Percentiles rank a stretch among this genome's conserved stretches.
phyloP scores from a whole-genome alignment of 139 green algal species.

The Chlorella ohadii region DNA sequence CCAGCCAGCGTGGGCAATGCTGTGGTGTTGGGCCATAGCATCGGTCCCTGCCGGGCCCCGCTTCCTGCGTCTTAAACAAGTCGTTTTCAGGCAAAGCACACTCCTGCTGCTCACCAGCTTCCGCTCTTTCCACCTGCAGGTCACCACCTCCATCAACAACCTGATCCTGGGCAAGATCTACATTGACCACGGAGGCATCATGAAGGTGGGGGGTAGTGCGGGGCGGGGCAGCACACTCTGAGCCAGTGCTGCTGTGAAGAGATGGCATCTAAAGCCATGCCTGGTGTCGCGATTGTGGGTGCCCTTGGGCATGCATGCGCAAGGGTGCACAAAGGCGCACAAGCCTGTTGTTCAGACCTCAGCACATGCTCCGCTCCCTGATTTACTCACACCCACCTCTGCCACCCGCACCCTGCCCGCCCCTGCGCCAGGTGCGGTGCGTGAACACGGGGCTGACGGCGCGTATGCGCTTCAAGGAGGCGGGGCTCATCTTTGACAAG shows the following conservation, averaged over 20 bases:
- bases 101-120: no score
- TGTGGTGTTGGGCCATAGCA: not conserved
- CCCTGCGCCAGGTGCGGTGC: slow-evolving; percentile 5
- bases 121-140: not conserved
- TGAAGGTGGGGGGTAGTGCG: slow-evolving; percentile 57
- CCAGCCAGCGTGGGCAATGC: not conserved
- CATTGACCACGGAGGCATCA: slow-evolving; percentile 87
- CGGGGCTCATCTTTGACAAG: slow-evolving; percentile 61
- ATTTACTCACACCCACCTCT: not conserved
- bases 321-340: no score
- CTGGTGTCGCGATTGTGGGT: no score
- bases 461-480: slow-evolving; percentile 77
- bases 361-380: no score
- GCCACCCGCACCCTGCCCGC: slow-evolving; percentile 9
- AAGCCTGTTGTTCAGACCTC: no score
- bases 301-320: no score
- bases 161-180: slow-evolving; percentile 93
- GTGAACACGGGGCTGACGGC: slow-evolving; percentile 37
- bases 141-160: slow-evolving; percentile 86
- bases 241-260: no score
- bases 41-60: no score
- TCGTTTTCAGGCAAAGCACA: no score
- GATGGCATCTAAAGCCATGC: no score
- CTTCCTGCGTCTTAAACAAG: no score
- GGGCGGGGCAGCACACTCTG: not conserved